A percentile compares a stretch with the other conserved stretches of the same genome.
Conservation (phyloP, 495 filamentous ascomycete species). For the Tuber calosporum region DNA sequence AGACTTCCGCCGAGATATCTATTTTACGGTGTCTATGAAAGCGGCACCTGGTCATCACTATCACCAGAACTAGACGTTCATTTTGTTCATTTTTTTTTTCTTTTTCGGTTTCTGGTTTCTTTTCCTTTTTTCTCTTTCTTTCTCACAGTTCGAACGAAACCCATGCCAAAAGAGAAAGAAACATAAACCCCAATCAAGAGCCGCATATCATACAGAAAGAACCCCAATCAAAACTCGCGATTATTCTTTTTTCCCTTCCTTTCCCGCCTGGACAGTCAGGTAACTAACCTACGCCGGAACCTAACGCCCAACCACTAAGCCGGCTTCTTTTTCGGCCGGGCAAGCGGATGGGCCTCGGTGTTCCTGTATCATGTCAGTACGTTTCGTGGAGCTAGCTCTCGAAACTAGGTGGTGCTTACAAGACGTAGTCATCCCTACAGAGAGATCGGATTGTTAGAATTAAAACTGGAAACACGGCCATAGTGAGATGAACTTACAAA, state of each 20-base stretch:
- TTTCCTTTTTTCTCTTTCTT: not conserved
- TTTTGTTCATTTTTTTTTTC: too few species aligned
- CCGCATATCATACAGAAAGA: slow-evolving; percentile 8
- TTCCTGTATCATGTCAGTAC: slow-evolving; percentile 48
- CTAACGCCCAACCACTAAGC: slow-evolving; percentile 3
- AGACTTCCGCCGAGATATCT: not conserved
- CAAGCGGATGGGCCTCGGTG: slow-evolving; percentile 71
- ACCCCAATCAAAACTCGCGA: not conserved
- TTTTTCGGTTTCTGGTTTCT: too few species aligned
- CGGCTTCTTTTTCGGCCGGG: slow-evolving; percentile 44
- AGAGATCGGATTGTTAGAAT: not conserved
- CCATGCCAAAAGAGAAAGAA: not conserved
- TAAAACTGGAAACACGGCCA: not conserved
- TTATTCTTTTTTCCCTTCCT: not conserved
- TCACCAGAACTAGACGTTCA: not conserved
- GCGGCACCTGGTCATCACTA: not conserved
- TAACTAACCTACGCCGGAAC: not conserved
- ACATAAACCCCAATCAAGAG: not conserved
- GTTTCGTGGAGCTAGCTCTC: not conserved
- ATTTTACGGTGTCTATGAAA: not conserved
- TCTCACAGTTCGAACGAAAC: not conserved
- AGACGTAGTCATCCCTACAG: slow-evolving; percentile 54
- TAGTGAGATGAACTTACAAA: slow-evolving; percentile 42
- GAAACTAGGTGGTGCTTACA: slow-evolving; percentile 45
- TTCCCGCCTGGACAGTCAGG: slow-evolving; percentile 17